A percentile compares a stretch with the other conserved stretches of the same genome.
Conservation (phyloP, 257 asterid genomes). For the Solanum megistacrolobum region DNA sequence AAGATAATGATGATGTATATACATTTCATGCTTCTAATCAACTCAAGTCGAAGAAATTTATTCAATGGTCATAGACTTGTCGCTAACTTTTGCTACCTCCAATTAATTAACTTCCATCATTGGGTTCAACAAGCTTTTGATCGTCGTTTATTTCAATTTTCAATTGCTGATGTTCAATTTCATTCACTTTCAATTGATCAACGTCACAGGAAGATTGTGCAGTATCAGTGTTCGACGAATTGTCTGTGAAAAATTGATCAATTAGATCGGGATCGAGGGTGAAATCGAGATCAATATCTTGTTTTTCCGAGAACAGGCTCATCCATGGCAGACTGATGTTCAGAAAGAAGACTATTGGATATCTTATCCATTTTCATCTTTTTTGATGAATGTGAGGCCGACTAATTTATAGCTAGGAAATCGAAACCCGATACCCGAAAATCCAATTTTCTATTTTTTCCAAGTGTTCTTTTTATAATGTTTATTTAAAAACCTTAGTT, state of each 20-base stretch:
- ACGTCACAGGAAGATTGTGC: not conserved
- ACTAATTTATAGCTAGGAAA: no score
- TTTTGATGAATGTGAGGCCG: no score
- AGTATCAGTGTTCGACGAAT: no score
- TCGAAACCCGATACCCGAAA: no score
- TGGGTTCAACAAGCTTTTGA: not conserved
- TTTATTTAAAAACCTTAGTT: no score
- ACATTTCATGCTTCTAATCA: not conserved
- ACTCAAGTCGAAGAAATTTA: slow-evolving; percentile 1
- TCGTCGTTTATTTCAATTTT: not conserved
- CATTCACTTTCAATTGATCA: not conserved
- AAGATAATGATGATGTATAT: not conserved
- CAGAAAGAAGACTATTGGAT: no score
- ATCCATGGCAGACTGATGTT: no score
- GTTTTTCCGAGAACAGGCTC: no score
- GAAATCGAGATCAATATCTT: not conserved
- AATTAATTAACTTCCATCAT: not conserved
- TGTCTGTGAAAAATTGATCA: not conserved
- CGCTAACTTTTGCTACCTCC: not conserved
- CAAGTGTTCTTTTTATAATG: no score
- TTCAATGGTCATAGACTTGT: not conserved
- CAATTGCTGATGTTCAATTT: not conserved
- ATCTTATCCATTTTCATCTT: no score
- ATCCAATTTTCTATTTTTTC: no score
- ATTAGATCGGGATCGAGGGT: not conserved